Conservation (phyloP, 495 filamentous ascomycete genomes). For the Penicillium malachiteum region DNA sequence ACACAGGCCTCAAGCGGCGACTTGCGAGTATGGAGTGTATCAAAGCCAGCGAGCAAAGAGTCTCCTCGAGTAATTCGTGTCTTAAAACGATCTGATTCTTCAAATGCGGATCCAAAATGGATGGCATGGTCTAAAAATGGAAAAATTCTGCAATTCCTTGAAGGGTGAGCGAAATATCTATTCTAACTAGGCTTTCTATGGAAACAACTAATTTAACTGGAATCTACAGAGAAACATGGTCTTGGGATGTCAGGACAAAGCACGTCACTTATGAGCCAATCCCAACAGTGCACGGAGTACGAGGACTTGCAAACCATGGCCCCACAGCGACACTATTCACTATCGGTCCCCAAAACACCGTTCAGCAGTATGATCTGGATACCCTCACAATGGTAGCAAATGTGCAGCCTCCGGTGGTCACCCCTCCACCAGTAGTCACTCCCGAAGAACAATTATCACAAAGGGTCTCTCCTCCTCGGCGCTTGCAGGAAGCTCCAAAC, state of each 20-base stretch:
- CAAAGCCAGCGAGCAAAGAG: conserved; percentile 74
- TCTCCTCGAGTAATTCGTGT: conserved; percentile 83
- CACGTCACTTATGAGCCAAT: conserved; percentile 86
- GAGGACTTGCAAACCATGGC: conserved; percentile 83
- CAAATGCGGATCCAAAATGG: conserved; percentile 81
- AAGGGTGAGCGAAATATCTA: conserved; percentile 64
- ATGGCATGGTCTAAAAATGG: conserved; percentile 98
- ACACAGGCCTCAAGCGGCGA: conserved; percentile 91
- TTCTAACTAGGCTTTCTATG: not conserved
- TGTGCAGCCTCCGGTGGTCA: conserved; percentile 76
- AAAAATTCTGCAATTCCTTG: conserved; percentile 86
- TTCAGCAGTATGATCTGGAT: conserved; percentile 93
- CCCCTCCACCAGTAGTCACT: conserved; percentile 67
- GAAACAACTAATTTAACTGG: conserved; percentile 3
- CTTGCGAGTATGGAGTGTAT: conserved; percentile 93
- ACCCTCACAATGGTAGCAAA: conserved; percentile 76
- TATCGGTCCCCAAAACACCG: conserved; percentile 78
- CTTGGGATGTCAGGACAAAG: conserved; percentile 97
- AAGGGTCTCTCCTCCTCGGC: conserved; percentile 30
- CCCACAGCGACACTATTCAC: conserved; percentile 92
- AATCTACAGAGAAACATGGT: conserved; percentile 72
- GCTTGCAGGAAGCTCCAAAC: conserved; percentile 36
- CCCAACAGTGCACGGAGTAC: conserved; percentile 77
- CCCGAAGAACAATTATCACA: conserved; percentile 59
- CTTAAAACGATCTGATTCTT: conserved; percentile 72